phyloP scores from a whole-genome alignment of 208 protist species.

The Leishmania lainsoni region DNA sequence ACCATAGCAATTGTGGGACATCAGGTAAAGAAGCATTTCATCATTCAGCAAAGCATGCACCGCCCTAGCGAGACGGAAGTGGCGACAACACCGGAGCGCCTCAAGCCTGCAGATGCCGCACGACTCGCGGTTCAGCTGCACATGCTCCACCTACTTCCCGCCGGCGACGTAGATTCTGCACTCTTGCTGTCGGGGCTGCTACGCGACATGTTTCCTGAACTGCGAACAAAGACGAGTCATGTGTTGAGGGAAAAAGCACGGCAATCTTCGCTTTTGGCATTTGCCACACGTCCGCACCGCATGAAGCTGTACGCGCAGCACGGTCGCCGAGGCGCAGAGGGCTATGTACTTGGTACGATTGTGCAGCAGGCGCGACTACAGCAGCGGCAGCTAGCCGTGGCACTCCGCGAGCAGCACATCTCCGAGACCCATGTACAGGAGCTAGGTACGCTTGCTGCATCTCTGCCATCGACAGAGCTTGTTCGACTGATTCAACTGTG shows the following conservation, averaged over 20 bases:
- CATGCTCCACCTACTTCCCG: constrained; percentile 45
- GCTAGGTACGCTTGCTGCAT: constrained; percentile 31
- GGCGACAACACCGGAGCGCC: not conserved
- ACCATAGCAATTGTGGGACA: constrained; percentile 34
- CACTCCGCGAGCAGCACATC: constrained; percentile 57
- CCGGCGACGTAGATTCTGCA: constrained; percentile 19
- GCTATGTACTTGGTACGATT: constrained; percentile 56
- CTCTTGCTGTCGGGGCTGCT: constrained; percentile 44
- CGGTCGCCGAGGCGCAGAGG: constrained; percentile 25
- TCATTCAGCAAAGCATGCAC: constrained; percentile 2
- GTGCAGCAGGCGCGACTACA: constrained; percentile 70
- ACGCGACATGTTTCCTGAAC: constrained; percentile 66
- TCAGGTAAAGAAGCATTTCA: constrained; percentile 31
- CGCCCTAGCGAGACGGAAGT: not conserved
- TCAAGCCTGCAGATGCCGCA: constrained; percentile 19
- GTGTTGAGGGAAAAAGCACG: constrained; percentile 55
- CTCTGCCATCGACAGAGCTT: constrained; percentile 38
- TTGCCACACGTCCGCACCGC: constrained; percentile 68
- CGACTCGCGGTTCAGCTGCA: constrained; percentile 35
- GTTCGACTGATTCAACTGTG: constrained; percentile 52
- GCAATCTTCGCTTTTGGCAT: constrained; percentile 67
- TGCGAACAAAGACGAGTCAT: constrained; percentile 68
- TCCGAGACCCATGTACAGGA: constrained; percentile 36
- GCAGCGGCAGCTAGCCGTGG: constrained; percentile 68
- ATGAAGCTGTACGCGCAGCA: constrained; percentile 50